Base-by-base conservation (phyloP, 371 early-diverging fungal species). In the Batrachochytrium dendrobatidis region DNA sequence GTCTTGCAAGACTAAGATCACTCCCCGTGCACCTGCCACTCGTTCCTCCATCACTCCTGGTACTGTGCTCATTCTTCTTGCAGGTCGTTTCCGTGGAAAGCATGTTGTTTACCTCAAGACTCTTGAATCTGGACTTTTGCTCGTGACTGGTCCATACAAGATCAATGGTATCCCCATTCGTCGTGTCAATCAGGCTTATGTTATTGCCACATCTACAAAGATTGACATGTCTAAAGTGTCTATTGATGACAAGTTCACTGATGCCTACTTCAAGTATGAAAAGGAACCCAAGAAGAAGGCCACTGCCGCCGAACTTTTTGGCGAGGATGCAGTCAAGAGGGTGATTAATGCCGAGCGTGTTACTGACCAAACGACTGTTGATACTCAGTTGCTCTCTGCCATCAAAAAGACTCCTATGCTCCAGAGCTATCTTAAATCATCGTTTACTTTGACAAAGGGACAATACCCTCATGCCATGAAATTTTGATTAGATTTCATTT, bases 101-200 rank as follows among this genome's bases (percentile, higher is more conserved):
- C 89, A 95, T 63, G 98, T 97, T 65, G 96, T 98, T 54, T 94
- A 90, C 88, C 83, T 98, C 79, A 95, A 94, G 89, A 91, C 92
- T 80, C 86, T 98, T 67, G 85, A 81, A 60, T 86, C 88, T 60
- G 98, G 98, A 70, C 85, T 97, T 64, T 81, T 98, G 63, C 85
- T 98, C 65, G 93, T 97, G 68, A 89, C 95, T 65, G 98, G 98
- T 60, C 98, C 98, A 61, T 91, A 86, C 90, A 89, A 88, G 84
- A 71, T 95, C 79, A 98, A 98, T 86, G 98, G 98, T 68, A 93
- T 98, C 44, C 98, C 98, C 59, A 81, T 98, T 67, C 86, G 91
- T 67, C 92, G 98, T 63, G 94, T 98, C 80, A 92, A 94, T 88
- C 95, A 94, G 82, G 92, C 95, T 64, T 97, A 94, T 78, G 97